A percentile compares a stretch with the other conserved stretches of the same genome.
Evolutionary conservation across 2,329 filamentous ascomycete genomes (phyloP).

Genomic region (Bipolaris oryzae): DNA sequence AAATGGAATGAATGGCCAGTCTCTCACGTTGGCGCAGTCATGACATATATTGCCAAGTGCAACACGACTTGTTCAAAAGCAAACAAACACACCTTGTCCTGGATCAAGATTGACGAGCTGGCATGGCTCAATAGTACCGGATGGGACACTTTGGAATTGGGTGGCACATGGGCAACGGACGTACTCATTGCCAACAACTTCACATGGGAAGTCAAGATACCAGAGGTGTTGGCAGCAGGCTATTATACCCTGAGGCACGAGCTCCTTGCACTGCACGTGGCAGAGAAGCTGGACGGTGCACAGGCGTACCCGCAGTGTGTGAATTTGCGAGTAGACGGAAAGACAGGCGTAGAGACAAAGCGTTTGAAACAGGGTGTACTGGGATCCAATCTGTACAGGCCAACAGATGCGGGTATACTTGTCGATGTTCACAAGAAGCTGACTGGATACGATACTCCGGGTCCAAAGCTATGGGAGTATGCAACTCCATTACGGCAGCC

Average conservation of each 20-base stretch:
- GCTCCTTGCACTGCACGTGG: constrained; percentile 56
- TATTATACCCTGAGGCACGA: constrained; percentile 62
- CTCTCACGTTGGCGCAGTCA: constrained; percentile 42
- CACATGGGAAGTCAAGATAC: constrained; percentile 54
- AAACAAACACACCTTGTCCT: constrained; percentile 29
- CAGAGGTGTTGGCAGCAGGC: constrained; percentile 49
- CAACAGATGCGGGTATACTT: constrained; percentile 47
- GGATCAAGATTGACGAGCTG: constrained; percentile 43
- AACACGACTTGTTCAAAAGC: constrained; percentile 28
- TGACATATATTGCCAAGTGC: constrained; percentile 42
- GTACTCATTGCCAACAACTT: constrained; percentile 51
- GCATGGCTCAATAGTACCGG: constrained; percentile 37
- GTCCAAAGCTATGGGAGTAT: constrained; percentile 38
- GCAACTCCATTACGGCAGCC: constrained; percentile 16
- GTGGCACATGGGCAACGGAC: constrained; percentile 42
- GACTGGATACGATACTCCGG: constrained; percentile 49
- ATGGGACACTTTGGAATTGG: constrained; percentile 15
- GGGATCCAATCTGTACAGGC: constrained; percentile 55
- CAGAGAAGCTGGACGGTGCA: constrained; percentile 52
- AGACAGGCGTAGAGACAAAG: constrained; percentile 49
- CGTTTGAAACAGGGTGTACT: constrained; percentile 48
- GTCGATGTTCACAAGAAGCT: constrained; percentile 49
- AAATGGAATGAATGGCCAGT: constrained; percentile 57
- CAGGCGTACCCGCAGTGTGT: constrained; percentile 61
- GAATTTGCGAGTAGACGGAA: constrained; percentile 53